Conservation (phyloP, 768 basidiomycete species). For the Lepiota brunneoincarnata region DNA sequence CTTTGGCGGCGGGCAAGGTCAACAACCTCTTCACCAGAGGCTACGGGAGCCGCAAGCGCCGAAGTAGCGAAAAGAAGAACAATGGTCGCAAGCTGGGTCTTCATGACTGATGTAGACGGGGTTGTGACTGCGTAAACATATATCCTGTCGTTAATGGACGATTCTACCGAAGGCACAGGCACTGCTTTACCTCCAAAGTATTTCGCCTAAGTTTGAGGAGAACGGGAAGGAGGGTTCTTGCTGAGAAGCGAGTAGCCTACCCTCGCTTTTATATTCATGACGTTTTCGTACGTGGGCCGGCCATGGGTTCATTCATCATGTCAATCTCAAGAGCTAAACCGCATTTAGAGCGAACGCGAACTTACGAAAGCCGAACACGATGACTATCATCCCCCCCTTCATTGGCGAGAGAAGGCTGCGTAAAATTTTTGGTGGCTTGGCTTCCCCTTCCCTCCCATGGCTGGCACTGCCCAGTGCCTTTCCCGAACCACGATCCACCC, state of each 20-base stretch:
- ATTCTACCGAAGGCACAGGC: slow-evolving; percentile 1
- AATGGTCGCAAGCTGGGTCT: background rate
- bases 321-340: too few species aligned
- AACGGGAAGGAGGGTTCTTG: slow-evolving; percentile 1
- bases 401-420: too few species aligned
- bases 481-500: too few species aligned
- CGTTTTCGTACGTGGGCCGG: background rate
- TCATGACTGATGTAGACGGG: background rate
- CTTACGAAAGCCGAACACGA: too few species aligned
- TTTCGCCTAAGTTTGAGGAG: background rate
- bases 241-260: slow-evolving; percentile 6
- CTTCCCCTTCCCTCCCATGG: too few species aligned
- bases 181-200: slow-evolving; percentile 4
- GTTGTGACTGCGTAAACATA: background rate
- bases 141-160: background rate
- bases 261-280: slow-evolving; percentile 9
- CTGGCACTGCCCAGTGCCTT: too few species aligned
- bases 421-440: too few species aligned
- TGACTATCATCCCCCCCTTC: too few species aligned
- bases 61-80: slow-evolving; percentile 2
- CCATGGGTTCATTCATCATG: background rate
- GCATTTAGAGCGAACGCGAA: too few species aligned
- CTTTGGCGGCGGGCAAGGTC: background rate
- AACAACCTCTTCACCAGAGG: background rate
- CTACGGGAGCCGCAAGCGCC: background rate